Base-by-base conservation (phyloP, 257 asterid genomes). In the Pogostemon cablin region DNA sequence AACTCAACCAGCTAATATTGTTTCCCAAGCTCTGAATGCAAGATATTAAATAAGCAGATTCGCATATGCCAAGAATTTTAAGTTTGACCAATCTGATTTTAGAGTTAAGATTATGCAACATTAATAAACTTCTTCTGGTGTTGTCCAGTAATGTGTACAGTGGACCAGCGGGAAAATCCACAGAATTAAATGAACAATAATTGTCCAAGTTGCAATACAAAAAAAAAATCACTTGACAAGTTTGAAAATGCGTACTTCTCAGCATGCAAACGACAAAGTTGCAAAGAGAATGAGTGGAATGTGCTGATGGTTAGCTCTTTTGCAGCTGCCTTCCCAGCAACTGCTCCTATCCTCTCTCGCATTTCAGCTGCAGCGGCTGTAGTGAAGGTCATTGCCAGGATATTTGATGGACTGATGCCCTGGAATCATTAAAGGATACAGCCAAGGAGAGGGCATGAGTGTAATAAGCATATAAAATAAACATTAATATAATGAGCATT, bases 351-450 rank as follows among this genome's bases (percentile, higher is more conserved):
- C 77, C 97, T 88, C 80, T 89, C 97, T 53, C 95, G 91, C 97
- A 93, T 91, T 89, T 93, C 99, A 69, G 97, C 86, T 69, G 96
- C 96, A 44, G 97, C 97, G 67, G 96, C 97, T 62, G 95, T 86
- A 62, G 97, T 93, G 81, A 91, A 93, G 66, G 99, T 91, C 99
- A 91, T 91, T 39, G 99, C 99, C 80, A 93, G 86, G 84, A 93
- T 85, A 81, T 89, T 81, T 80, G 90, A 85, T 12, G 96, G 88
- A 77, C 80, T 75, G 69, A 93, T 85, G 43, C 97, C 99, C 97
- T 91, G 78, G 9, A 73, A 77, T 56, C 15, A 15, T 15, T 15
- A 15, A 15, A 74, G 41, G 54, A 35, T 35, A 55, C 42, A 65
- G 55, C 55, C 53, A 50, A 74, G 40, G 11, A 70, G 62, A 48